Percentiles rank a stretch among this genome's conserved stretches.
Conservation (phyloP, 2,329 filamentous ascomycete species). For the Emericellopsis atlantica region DNA sequence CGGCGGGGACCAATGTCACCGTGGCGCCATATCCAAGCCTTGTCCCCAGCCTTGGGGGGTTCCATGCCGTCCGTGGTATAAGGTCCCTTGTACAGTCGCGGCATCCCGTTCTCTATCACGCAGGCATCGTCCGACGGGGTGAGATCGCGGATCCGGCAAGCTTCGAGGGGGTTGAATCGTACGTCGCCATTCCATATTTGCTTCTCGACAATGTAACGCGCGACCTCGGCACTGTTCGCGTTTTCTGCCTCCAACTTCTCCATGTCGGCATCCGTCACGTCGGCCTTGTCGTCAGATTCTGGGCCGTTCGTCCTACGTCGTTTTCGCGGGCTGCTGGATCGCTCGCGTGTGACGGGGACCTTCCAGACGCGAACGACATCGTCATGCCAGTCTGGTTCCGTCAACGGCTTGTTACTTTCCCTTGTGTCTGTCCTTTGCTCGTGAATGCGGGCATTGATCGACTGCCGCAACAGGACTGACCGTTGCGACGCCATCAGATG, state of each 20-base stretch:
- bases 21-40: slow-evolving; percentile 14
- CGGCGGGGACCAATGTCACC: slow-evolving; percentile 1
- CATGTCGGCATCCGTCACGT: not conserved
- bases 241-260: no score
- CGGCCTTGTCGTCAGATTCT: not conserved
- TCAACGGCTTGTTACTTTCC: slow-evolving; percentile 8
- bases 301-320: slow-evolving; percentile 13
- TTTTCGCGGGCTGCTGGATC: slow-evolving; percentile 21
- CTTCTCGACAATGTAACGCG: slow-evolving; percentile 16
- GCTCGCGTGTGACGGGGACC: slow-evolving; percentile 32
- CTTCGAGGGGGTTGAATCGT: not conserved
- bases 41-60: slow-evolving; percentile 8
- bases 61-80: slow-evolving; percentile 9
- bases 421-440: slow-evolving; percentile 47
- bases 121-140: slow-evolving; percentile 31
- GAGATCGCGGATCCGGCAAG: slow-evolving; percentile 6
- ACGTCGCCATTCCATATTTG: slow-evolving; percentile 20
- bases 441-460: slow-evolving; percentile 57
- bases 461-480: slow-evolving; percentile 75
- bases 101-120: slow-evolving; percentile 46
- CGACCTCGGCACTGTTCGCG: slow-evolving; percentile 7
- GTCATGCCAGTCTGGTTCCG: slow-evolving; percentile 60
- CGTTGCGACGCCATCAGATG: slow-evolving; percentile 74
- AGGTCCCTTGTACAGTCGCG: slow-evolving; percentile 61
- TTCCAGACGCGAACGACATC: slow-evolving; percentile 75